Evolutionary conservation across 257 asterid genomes (phyloP), one percentile per base, ranked within the genome.

Genomic region (Solanum infundibuliforme): DNA sequence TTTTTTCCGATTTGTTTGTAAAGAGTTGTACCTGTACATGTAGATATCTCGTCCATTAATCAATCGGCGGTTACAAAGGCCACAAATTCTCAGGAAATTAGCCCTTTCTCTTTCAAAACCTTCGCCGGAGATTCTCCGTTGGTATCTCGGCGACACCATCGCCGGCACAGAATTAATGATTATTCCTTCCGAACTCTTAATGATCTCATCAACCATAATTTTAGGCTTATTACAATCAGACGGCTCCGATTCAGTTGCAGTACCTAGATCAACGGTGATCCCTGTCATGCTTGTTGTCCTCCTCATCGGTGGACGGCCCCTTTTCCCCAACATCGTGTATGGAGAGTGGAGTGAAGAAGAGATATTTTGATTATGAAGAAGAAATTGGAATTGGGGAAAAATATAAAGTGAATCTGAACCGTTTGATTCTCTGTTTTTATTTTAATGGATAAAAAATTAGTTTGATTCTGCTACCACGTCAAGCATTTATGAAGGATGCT

Each of bases 31-130:
- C 96, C 94, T 92, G 83, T 94, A 94, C 94, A 94, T 94, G 76
- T 91, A 94, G 72, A 94, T 94, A 52, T 94, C 95, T 41, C 92
- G 93, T 43, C 88, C 91, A 9, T 90, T 92, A 27, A 89, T 86
- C 88, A 93, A 71, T 31, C 90, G 93, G 89, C 94, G 92, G 90
- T 89, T 86, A 89, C 97, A 94, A 58, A 90, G 94, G 32, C 93
- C 92, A 69, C 95, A 94, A 84, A 87, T 89, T 90, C 89, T 91
- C 91, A 94, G 83, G 87, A 94, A 94, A 68, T 87, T 90, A 27
- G 92, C 87, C 72, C 88, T 88, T 74, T 87, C 85, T 27, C 27
- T 46, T 5, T 68, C 87, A 43, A 87, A 72, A 65, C 46, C 83
- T 86, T 74, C 89, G 23, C 79, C 88, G 9, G 88, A 66, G 46